Percentiles rank a stretch among this genome's conserved stretches.
Conservation (phyloP, 1,139 yeast species). For the Blastobotrys apis region DNA sequence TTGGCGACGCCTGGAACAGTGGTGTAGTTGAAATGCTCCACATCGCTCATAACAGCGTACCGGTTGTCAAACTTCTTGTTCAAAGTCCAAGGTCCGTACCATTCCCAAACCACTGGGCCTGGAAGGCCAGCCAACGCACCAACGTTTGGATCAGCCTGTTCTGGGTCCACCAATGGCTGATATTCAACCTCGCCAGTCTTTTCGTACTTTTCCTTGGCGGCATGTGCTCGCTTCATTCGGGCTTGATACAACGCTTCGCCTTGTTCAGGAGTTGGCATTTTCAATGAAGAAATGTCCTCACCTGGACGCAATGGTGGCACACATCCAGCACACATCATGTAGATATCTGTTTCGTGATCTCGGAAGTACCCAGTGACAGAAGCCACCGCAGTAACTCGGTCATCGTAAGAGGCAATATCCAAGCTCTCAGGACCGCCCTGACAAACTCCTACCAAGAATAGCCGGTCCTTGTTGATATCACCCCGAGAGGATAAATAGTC, state of each 20-base stretch:
- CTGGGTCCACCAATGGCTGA: background rate
- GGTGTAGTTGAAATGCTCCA: background rate
- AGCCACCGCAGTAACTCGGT: background rate
- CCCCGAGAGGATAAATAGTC: background rate
- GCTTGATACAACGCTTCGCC: background rate
- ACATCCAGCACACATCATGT: background rate
- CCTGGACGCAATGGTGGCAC: background rate
- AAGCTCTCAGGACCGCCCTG: background rate
- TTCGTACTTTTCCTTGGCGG: background rate
- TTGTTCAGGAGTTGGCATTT: background rate
- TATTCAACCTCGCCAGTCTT: background rate
- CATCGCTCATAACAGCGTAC: conserved; percentile 1
- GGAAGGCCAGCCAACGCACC: background rate
- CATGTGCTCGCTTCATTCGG: background rate
- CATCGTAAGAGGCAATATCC: background rate
- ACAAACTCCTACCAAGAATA: background rate
- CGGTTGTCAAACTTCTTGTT: background rate
- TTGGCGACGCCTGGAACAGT: background rate
- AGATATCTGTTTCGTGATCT: background rate
- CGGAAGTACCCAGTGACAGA: background rate
- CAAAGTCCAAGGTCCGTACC: conserved; percentile 1
- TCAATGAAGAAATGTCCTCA: background rate
- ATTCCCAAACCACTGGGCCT: background rate
- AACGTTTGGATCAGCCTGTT: background rate
- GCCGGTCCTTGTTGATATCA: background rate